A percentile compares a stretch with the other conserved stretches of the same genome.
Evolutionary conservation across 352 stramenopile species (phyloP).

Genomic region (Pythium angustatum): DNA sequence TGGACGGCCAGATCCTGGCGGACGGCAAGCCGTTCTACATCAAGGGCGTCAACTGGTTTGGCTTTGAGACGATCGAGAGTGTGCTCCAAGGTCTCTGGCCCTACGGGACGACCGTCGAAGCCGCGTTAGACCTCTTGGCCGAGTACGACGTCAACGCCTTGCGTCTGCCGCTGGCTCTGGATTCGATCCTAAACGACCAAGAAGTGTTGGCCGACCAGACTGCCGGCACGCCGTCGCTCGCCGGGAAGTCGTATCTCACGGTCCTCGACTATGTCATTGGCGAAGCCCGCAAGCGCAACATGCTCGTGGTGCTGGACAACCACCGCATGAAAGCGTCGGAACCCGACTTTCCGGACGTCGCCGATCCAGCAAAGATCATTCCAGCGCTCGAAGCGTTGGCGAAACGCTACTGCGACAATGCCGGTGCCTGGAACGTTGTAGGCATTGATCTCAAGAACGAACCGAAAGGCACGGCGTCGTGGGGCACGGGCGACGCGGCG

Average conservation of each 20-base stretch:
- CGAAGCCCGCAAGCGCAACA: slow-evolving; percentile 59
- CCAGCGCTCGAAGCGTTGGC: slow-evolving; percentile 56
- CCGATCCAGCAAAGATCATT: slow-evolving; percentile 52
- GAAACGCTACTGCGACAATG: slow-evolving; percentile 62
- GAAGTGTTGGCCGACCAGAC: slow-evolving; percentile 50
- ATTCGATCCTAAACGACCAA: slow-evolving; percentile 54
- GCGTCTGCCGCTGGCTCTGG: slow-evolving; percentile 65
- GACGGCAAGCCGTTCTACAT: slow-evolving; percentile 59
- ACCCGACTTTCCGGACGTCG: slow-evolving; percentile 60
- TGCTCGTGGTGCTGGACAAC: slow-evolving; percentile 73
- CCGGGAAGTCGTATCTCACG: slow-evolving; percentile 59
- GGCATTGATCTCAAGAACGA: slow-evolving; percentile 83
- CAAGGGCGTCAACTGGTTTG: slow-evolving; percentile 80
- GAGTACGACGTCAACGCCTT: slow-evolving; percentile 60
- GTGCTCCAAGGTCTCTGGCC: slow-evolving; percentile 69
- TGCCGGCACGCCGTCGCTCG: slow-evolving; percentile 37
- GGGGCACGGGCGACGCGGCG: slow-evolving; percentile 51
- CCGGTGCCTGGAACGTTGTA: slow-evolving; percentile 69
- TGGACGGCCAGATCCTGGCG: slow-evolving; percentile 54
- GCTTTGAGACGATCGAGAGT: slow-evolving; percentile 57
- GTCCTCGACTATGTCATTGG: slow-evolving; percentile 59
- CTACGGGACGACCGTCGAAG: slow-evolving; percentile 55
- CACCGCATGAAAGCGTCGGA: slow-evolving; percentile 58
- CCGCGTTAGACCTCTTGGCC: slow-evolving; percentile 48
- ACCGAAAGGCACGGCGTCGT: slow-evolving; percentile 65